Evolutionary conservation across 306 rosid species (phyloP), one percentile per base, ranked within the genome.

Genomic region (Benincasa hispida): DNA sequence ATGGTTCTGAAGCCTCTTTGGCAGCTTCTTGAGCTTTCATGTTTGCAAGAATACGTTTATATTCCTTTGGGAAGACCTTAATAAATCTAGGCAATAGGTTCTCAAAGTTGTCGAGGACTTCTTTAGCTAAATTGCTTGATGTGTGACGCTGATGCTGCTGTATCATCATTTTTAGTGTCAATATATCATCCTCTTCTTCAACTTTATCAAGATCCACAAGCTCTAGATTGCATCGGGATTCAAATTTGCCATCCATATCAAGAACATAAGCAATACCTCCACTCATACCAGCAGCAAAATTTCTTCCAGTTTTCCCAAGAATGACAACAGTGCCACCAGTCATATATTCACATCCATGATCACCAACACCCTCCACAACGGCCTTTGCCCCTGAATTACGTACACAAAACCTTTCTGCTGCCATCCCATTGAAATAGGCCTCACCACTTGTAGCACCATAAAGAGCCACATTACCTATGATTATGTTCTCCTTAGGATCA

Each of bases 241-340:
- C 78, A 83, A 95, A 95, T 61, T 86, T 82, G 34, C 91, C 91
- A 76, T 90, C 96, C 45, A 82, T 27, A 67, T 95, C 97, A 79
- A 92, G 91, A 81, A 95, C 90, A 77, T 87, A 95, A 79, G 99
- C 98, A 55, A 90, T 51, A 84, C 99, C 99, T 73, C 99, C 99
- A 79, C 99, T 95, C 99, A 95, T 95, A 58, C 99, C 99, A 11
- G 99, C 99, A 19, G 99, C 99, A 78, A 95, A 95, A 80, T 95
- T 95, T 80, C 99, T 87, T 27, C 99, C 99, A 42, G 99, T 95
- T 83, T 87, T 85, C 48, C 99, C 99, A 78, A 95, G 97, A 72
- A 95, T 92, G 28, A 95, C 93, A 57, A 95, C 98, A 21, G 89
- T 92, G 54, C 99, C 99, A 50, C 99, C 99, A 27, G 99, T 95